Evolutionary conservation across 2,329 filamentous ascomycete species (phyloP).

Genomic region (Neurospora crassa): DNA sequence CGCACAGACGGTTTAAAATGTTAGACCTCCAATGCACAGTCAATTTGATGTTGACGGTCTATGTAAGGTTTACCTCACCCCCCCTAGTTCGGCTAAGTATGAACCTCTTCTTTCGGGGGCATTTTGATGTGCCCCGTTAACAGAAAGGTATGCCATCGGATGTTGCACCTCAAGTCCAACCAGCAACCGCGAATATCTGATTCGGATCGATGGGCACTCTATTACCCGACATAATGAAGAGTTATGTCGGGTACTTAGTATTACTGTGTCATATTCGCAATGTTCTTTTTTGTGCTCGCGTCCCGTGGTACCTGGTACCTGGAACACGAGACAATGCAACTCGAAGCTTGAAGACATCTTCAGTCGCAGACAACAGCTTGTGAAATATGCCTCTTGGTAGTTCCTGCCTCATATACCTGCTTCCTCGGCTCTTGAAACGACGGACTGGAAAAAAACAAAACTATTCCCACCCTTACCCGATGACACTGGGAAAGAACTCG

Average conservation of each 20-base stretch:
- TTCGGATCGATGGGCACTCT: background rate
- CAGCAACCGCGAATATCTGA: background rate
- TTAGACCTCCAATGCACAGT: too few species aligned
- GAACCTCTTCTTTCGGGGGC: accelerated
- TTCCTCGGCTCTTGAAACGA: background rate
- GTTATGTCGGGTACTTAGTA: background rate
- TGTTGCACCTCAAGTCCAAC: background rate
- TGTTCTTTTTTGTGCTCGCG: background rate
- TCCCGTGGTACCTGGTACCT: background rate
- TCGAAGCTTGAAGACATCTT: background rate
- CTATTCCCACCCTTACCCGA: too few species aligned
- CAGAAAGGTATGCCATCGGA: background rate
- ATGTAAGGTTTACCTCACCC: too few species aligned
- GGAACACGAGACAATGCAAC: background rate
- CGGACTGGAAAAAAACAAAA: too few species aligned
- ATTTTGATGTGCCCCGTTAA: background rate
- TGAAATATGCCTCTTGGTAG: background rate
- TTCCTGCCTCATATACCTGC: background rate
- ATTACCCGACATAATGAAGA: background rate
- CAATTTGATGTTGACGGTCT: too few species aligned
- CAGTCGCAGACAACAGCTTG: background rate
- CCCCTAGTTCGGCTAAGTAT: too few species aligned
- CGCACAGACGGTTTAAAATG: too few species aligned
- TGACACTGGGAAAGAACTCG: background rate
- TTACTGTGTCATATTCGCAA: background rate